These are phyloP conservation scores for Sarocladiaceae sp. DNA, from an alignment of 2,329 filamentous ascomycete species.

Conservation along the genomic window DNA sequence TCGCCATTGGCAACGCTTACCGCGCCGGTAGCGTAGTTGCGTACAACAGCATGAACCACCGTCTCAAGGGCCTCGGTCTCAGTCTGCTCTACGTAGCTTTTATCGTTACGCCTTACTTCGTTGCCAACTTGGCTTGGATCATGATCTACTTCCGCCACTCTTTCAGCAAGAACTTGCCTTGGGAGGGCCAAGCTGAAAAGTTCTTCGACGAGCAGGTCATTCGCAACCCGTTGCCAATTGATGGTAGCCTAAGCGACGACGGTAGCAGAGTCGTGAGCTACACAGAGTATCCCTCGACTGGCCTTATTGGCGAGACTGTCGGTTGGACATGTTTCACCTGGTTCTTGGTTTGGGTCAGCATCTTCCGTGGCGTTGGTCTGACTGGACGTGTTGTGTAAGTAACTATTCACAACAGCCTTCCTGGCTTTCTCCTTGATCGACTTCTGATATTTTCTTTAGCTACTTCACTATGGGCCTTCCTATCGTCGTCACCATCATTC, in stretches of 20 bases:
- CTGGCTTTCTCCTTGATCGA: not conserved
- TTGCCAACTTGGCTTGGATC: slow-evolving; percentile 53
- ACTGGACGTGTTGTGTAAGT: slow-evolving; percentile 48
- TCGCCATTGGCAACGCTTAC: slow-evolving; percentile 66
- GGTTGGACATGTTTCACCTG: slow-evolving; percentile 56
- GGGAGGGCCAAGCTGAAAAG: slow-evolving; percentile 44
- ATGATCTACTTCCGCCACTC: slow-evolving; percentile 55
- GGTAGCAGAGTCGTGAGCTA: slow-evolving; percentile 36
- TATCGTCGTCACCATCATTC: slow-evolving; percentile 51
- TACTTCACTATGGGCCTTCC: slow-evolving; percentile 61
- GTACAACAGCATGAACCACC: slow-evolving; percentile 47
- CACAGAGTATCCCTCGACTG: slow-evolving; percentile 40
- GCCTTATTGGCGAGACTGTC: slow-evolving; percentile 50
- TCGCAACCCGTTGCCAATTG: slow-evolving; percentile 38
- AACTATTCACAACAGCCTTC: too few relatives aligned
- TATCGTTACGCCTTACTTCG: slow-evolving; percentile 54
- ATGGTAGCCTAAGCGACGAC: slow-evolving; percentile 32
- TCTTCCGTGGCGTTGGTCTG: slow-evolving; percentile 54
- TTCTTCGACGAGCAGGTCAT: slow-evolving; percentile 50
- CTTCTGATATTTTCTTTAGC: not conserved
- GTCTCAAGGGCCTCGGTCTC: slow-evolving; percentile 50
- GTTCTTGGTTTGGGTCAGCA: slow-evolving; percentile 56
- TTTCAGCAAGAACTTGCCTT: slow-evolving; percentile 51
- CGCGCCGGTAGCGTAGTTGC: slow-evolving; percentile 51
- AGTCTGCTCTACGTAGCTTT: slow-evolving; percentile 48